Evolutionary conservation across 1,284 basidiomycete species (phyloP).

Genomic region (Caloboletus inedulis): DNA sequence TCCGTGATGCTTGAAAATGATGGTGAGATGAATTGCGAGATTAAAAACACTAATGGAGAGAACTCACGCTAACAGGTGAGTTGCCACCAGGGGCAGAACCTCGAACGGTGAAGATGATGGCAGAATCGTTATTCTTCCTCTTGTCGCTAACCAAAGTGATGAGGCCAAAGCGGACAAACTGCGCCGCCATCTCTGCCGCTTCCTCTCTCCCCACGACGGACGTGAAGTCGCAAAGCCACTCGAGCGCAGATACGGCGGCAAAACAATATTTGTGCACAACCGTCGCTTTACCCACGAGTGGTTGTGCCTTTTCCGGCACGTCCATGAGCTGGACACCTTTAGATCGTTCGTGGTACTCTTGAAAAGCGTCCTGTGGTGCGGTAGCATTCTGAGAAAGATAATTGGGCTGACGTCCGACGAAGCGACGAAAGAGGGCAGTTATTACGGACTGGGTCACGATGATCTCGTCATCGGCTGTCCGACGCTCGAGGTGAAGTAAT

Average conservation of each 20-base stretch:
- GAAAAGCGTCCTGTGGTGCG: constrained; percentile 59
- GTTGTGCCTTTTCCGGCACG: constrained; percentile 58
- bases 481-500: constrained; percentile 92
- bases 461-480: constrained; percentile 93
- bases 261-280: constrained; percentile 77
- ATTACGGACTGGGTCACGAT: constrained; percentile 93
- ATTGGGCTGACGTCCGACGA: constrained; percentile 86
- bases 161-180: constrained; percentile 94
- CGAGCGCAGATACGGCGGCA: constrained; percentile 80
- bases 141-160: constrained; percentile 85
- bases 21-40: constrained; percentile 17
- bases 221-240: constrained; percentile 98
- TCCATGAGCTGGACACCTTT: constrained; percentile 75
- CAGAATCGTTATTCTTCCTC: constrained; percentile 83
- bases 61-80: constrained; percentile 68
- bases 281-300: constrained; percentile 45
- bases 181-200: constrained; percentile 94
- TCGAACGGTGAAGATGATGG: constrained; percentile 85
- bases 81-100: constrained; percentile 73
- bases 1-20: constrained; percentile 65
- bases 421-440: constrained; percentile 92
- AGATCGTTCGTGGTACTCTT: constrained; percentile 75
- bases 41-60: constrained; percentile 1
- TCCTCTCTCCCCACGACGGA: constrained; percentile 96
- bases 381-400: constrained; percentile 51